These are phyloP conservation scores for Syzygium syzygioides DNA, from an alignment of 441 rosid genomes.

Conservation along the genomic window DNA sequence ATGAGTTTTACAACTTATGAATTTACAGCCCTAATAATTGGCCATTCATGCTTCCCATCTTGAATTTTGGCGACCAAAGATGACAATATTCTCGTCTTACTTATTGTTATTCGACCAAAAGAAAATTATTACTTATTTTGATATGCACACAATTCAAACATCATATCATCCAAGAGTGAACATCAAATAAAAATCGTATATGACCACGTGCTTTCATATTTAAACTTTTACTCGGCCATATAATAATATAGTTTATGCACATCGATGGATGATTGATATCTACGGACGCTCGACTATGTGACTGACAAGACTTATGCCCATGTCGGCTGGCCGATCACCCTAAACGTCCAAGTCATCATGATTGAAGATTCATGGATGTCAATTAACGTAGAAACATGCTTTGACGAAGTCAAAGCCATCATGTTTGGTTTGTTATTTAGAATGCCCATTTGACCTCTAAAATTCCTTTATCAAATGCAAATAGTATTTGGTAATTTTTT, in stretches of 20 bases:
- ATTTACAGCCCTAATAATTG: not conserved
- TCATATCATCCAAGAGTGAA: not conserved
- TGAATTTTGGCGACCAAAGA: not conserved
- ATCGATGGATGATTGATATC: not conserved
- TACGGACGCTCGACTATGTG: not conserved
- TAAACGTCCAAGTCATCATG: not conserved
- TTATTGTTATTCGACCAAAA: too few species aligned
- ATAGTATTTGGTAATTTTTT: too few species aligned
- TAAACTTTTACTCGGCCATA: not conserved
- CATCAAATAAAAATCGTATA: not conserved
- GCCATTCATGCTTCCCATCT: not conserved
- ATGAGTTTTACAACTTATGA: not conserved
- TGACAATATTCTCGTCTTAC: not conserved
- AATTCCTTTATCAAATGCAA: fast-evolving
- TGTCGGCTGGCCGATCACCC: not conserved
- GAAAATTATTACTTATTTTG: not conserved
- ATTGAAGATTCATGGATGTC: not conserved
- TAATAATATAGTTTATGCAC: not conserved
- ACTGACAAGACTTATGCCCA: not conserved
- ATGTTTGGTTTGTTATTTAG: too few species aligned
- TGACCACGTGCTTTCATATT: not conserved
- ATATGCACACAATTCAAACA: not conserved
- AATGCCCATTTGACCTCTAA: too few species aligned
- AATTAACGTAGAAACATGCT: not conserved
- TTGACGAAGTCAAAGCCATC: not conserved